Percentiles rank a stretch among this genome's conserved stretches.
These are phyloP conservation scores for Chloroidium sp. DNA, from an alignment of 163 green algal genomes.

Conservation along the genomic window DNA sequence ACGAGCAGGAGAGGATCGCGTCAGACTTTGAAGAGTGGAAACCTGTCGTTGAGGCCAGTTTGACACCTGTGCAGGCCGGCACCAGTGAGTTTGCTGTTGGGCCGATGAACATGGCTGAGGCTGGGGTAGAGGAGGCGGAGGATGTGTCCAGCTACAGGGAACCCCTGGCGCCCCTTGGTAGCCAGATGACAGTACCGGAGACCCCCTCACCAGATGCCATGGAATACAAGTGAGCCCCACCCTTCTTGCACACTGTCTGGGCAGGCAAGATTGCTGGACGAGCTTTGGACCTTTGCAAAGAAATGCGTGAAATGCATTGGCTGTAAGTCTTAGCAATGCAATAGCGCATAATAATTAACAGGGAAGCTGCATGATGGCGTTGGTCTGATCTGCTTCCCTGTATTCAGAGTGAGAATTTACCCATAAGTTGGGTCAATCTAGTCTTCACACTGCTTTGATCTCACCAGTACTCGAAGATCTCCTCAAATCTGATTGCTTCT, in stretches of 20 bases:
- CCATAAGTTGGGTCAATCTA: too few species aligned
- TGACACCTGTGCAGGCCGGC: not conserved
- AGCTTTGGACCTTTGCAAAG: slow-evolving; percentile 6
- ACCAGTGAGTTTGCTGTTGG: not conserved
- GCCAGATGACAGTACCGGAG: slow-evolving; percentile 77
- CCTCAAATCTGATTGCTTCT: too few species aligned
- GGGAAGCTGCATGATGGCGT: not conserved
- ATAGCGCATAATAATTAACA: not conserved
- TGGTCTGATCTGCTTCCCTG: too few species aligned
- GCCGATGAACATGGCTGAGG: not conserved
- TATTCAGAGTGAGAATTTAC: too few species aligned
- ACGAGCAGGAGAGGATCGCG: too few species aligned
- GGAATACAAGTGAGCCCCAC: not conserved
- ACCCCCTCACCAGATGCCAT: slow-evolving; percentile 61
- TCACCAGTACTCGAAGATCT: too few species aligned
- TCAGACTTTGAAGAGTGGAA: too few species aligned
- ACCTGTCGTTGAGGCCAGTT: too few species aligned
- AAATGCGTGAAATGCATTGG: not conserved
- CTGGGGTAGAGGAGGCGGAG: not conserved
- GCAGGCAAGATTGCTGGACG: not conserved
- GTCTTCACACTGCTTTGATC: too few species aligned
- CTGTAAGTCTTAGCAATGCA: not conserved
- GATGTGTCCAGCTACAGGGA: slow-evolving; percentile 9
- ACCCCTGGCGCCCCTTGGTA: slow-evolving; percentile 18
- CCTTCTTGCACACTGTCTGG: not conserved